Base-by-base conservation (phyloP, 495 filamentous ascomycete genomes). In the Penicillium mononematosum region DNA sequence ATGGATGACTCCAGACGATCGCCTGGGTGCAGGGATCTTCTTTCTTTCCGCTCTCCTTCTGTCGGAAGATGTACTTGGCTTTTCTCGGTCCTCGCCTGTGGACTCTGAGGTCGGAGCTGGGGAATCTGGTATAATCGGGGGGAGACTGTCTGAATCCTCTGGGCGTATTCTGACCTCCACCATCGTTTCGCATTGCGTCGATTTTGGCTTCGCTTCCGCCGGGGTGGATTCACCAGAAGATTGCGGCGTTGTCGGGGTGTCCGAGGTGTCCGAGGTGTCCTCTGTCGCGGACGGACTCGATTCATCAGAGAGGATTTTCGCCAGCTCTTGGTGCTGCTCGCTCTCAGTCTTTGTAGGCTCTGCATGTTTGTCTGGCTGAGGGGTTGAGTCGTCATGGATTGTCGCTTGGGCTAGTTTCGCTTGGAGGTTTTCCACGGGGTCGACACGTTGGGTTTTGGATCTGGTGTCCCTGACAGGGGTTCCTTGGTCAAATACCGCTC, bases 401-500 rank as follows among this genome's bases (percentile, higher is more conserved):
- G 47, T 65, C n/a, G 77, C 58, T n/a, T 59, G 53, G 7, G 71
- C 72, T 31, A 79, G 16, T 55, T 74, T 73, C 4, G 52, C 50
- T 58, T 71, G 65, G 10, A 79, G 59, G 22, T 45, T 58, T 49
- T 72, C 66, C 31, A 76, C 56, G 0, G 57, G 45, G 34, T 66
- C 65, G 43, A 66, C 53, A 19, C 51, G 4, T 25, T 50, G 50
- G 29, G 45, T 31, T 16, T 60, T 57, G 11, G 39, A 38, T 45
- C 29, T 47, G 29, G 34, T 19, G 7, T 39, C 32, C n/a, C 56
- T 72, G 12, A 57, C 58, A 3, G 75, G 76, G 45, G 75, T 78
- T 19, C 63, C 58, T 41, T 76, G 61, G 9, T 76, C 75, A 32
- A 79, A 73, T 0, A 78, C 73, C 6, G 76, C 74, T 29, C 71